These are phyloP conservation scores for Phaffomyces opuntiae DNA, from an alignment of 805 yeast species.

Conservation along the genomic window DNA sequence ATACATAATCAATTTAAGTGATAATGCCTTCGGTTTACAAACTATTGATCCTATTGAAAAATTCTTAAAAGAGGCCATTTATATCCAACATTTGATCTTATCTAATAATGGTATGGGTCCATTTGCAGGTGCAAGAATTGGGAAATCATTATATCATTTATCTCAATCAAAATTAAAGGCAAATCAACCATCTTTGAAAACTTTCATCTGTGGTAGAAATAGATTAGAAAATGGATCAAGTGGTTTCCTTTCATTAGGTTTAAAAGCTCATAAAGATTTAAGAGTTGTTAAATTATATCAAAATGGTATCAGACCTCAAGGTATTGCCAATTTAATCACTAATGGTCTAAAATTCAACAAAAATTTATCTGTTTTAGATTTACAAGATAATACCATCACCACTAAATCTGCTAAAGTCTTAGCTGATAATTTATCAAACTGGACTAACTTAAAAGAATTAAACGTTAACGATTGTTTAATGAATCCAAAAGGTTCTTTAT, in stretches of 20 bases:
- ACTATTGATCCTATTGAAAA: slow-evolving; percentile 85
- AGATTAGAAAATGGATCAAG: slow-evolving; percentile 94
- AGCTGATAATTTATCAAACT: slow-evolving; percentile 49
- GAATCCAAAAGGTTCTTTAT: slow-evolving; percentile 67
- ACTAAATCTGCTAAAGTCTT: slow-evolving; percentile 55
- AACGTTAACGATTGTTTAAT: slow-evolving; percentile 86
- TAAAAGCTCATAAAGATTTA: slow-evolving; percentile 70
- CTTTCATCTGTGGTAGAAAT: slow-evolving; percentile 95
- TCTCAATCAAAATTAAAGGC: slow-evolving; percentile 52
- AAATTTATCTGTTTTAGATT: slow-evolving; percentile 62
- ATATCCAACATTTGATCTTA: slow-evolving; percentile 78
- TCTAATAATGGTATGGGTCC: slow-evolving; percentile 99
- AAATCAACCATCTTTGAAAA: slow-evolving; percentile 50
- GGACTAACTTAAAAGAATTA: slow-evolving; percentile 69
- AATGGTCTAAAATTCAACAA: slow-evolving; percentile 64
- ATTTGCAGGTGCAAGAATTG: slow-evolving; percentile 91
- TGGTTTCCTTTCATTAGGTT: slow-evolving; percentile 75
- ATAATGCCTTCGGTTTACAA: slow-evolving; percentile 95
- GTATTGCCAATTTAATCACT: slow-evolving; percentile 65
- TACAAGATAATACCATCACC: slow-evolving; percentile 95
- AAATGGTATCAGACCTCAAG: slow-evolving; percentile 95
- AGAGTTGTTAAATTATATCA: slow-evolving; percentile 79
- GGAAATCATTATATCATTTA: slow-evolving; percentile 71
- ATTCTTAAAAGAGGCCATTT: slow-evolving; percentile 65
- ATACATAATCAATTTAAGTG: slow-evolving; percentile 74